phyloP scores from a whole-genome alignment of 2,329 filamentous ascomycete genomes.

The Diaporthe ilicicola region DNA sequence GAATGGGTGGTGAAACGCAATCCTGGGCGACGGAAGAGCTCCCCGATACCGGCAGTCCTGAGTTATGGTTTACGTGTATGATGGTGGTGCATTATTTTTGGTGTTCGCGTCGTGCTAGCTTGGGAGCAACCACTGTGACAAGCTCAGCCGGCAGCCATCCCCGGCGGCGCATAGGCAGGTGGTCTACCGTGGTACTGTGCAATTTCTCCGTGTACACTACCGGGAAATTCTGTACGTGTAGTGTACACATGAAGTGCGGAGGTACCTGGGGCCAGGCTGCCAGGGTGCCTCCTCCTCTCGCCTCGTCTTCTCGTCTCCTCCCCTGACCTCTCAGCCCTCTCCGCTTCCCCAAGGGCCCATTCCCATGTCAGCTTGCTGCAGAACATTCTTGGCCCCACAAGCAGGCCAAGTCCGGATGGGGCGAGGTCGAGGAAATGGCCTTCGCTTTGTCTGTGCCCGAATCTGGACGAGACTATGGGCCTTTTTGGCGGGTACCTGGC shows the following conservation, averaged over 20 bases:
- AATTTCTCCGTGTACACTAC: background rate
- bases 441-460: conserved; percentile 17
- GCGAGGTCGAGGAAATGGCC: background rate
- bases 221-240: too few species aligned
- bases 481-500: conserved; percentile 18
- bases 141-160: conserved; percentile 28
- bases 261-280: background rate
- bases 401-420: conserved; percentile 5
- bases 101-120: conserved; percentile 3
- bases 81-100: conserved; percentile 15
- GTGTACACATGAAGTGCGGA: background rate
- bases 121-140: background rate
- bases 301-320: background rate
- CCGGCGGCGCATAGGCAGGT: conserved; percentile 5
- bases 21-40: conserved; percentile 15
- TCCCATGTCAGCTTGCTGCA: conserved; percentile 24
- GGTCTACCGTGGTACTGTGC: too few species aligned
- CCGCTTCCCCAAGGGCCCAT: conserved; percentile 18
- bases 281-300: too few species aligned
- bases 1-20: conserved; percentile 14
- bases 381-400: conserved; percentile 22
- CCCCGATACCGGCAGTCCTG: conserved; percentile 25
- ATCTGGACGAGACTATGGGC: conserved; percentile 10
- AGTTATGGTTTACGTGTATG: background rate
- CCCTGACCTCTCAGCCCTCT: conserved; percentile 17